Base-by-base conservation (phyloP, 2,329 filamentous ascomycete species). In the Colletotrichum musae region DNA sequence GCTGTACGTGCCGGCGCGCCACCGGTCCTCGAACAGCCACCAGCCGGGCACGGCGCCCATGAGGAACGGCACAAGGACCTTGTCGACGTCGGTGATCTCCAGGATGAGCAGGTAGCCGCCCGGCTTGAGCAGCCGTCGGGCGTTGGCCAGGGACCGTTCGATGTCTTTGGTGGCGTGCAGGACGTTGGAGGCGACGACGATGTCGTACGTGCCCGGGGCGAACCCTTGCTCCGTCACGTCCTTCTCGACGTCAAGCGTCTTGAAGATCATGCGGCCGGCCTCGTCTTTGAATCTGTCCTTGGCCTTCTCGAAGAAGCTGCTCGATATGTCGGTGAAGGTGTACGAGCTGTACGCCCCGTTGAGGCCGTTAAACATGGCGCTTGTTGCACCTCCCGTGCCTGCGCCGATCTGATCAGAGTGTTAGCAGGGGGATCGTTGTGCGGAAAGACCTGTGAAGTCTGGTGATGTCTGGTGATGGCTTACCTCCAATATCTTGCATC, bases 381-480 rank as follows among this genome's bases (percentile, higher is more conserved):
- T 45, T 43, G 53, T 68, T 41, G 21, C 64, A 18, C 78, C 79
- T 2, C 83, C 84, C 1, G 81, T 84, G 0, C 84, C 84, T 5
- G 81, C 83, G 36, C 84, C 83, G 16, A 83, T 74, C 65, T 77
- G 7, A 3, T 10, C 2, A 36, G 32, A 10, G 9, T 2, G 7
- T 36, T 6, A 36, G 32, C 9, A 36, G 1, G 2, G 5, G 28
- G 6, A 32, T 2, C 28, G 28, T 2, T 9, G 32, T 6, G 9
- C 32, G 6, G 32, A 10, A 36, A 36, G 32, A 36, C 9, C 2
- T 24, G 21, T 24, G 21, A 24, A 18, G 18, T 18, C 18, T 18
- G 18, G 18, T 18, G 28, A 6, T 32, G 5, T 9, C 1, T 32
- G 7, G 7, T 36, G 32, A 36, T 36, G 9, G 1, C 32, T 36